Conservation (phyloP, 768 basidiomycete genomes). For the Rhodocollybia butyracea region DNA sequence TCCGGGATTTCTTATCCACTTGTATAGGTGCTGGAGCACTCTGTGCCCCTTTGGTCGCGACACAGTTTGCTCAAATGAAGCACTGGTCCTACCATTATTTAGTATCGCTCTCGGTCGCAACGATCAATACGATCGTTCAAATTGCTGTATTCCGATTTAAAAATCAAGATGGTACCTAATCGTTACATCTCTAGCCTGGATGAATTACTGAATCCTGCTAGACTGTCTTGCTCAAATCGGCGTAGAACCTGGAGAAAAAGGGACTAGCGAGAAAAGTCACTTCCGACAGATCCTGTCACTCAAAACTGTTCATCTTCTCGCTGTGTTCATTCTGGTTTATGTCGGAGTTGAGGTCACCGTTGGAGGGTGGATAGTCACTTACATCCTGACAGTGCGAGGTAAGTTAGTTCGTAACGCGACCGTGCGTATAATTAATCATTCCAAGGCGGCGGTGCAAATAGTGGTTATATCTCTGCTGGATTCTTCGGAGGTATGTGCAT, state of each 20-base stretch:
- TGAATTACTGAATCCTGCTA: conserved; percentile 7
- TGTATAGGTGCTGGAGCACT: conserved; percentile 41
- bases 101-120: conserved; percentile 35
- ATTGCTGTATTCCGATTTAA: conserved; percentile 45
- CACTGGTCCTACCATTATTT: conserved; percentile 67
- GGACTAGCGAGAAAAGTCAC: conserved; percentile 15
- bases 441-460: conserved; percentile 30
- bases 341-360: conserved; percentile 41
- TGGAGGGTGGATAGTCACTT: conserved; percentile 47
- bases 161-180: conserved; percentile 42
- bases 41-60: conserved; percentile 58
- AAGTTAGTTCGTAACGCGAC: too few relatives aligned
- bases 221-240: conserved; percentile 25
- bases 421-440: too few relatives aligned
- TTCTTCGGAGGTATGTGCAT: conserved; percentile 15
- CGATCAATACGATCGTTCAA: conserved; percentile 38
- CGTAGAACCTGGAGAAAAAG: conserved; percentile 25
- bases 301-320: conserved; percentile 33
- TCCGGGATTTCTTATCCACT: not conserved
- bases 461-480: conserved; percentile 39
- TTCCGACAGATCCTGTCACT: conserved; percentile 31
- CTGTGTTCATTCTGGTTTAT: conserved; percentile 38
- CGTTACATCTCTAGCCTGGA: not conserved
- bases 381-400: conserved; percentile 34
- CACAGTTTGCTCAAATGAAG: conserved; percentile 50